Conservation (phyloP, 1,284 basidiomycete species). For the Sphaerobolus stellatus region DNA sequence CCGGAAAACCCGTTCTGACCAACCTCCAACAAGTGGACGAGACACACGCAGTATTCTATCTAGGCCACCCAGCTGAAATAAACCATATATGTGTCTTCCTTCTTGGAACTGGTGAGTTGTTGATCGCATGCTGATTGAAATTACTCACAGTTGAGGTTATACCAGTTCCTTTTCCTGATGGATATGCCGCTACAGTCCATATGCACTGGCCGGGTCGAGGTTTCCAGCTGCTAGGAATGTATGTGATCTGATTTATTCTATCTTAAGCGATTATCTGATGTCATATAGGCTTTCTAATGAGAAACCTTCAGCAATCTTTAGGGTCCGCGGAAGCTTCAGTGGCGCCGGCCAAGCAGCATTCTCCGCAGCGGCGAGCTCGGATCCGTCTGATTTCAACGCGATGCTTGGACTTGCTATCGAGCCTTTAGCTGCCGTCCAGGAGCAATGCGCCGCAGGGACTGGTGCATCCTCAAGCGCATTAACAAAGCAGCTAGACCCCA, state of each 20-base stretch:
- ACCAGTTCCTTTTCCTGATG: constrained; percentile 81
- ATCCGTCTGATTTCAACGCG: constrained; percentile 45
- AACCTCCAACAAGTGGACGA: constrained; percentile 78
- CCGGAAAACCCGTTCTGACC: constrained; percentile 74
- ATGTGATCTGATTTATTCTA: constrained; percentile 32
- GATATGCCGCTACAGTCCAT: constrained; percentile 87
- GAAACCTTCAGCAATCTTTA: constrained; percentile 91
- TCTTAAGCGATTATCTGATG: neutral
- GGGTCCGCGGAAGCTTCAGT: constrained; percentile 70
- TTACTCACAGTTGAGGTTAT: neutral
- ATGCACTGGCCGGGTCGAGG: constrained; percentile 88
- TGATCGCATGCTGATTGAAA: neutral
- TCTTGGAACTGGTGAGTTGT: constrained; percentile 70
- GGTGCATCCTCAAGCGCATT: constrained; percentile 21
- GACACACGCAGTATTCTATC: constrained; percentile 81
- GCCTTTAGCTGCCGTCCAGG: constrained; percentile 45
- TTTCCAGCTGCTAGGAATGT: constrained; percentile 88
- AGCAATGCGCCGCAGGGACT: constrained; percentile 20
- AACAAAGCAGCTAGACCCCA: constrained; percentile 30
- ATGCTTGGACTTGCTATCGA: constrained; percentile 64
- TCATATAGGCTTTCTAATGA: constrained; percentile 79
- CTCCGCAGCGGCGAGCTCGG: constrained; percentile 35
- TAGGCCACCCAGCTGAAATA: constrained; percentile 73
- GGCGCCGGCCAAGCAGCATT: constrained; percentile 54
- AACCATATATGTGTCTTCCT: constrained; percentile 92